Base-by-base conservation (phyloP, 371 early-diverging fungal species). In the Mortierella polycephala region DNA sequence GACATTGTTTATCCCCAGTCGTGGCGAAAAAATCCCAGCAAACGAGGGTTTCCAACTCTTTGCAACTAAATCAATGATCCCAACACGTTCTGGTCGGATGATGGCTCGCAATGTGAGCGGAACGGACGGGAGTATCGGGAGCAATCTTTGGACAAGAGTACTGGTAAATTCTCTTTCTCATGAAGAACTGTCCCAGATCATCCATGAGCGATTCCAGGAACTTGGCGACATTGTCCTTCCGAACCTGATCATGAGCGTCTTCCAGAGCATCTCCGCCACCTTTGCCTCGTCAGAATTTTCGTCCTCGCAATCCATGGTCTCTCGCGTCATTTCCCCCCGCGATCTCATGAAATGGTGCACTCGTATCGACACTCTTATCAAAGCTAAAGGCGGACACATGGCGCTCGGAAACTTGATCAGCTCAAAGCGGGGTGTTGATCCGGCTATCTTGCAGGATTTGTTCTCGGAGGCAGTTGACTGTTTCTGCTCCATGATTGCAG, bases 31-130 rank as follows among this genome's bases (percentile, higher is more conserved):
- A 65, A 90, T 99, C 39, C 84, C 85, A 40, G 98, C 99, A 0
- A 95, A 96, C 56, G 91, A 90, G 75, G 94, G 93, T 16, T 99
- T 99, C 83, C 95, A 95, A 56, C 82, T 99, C 45, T 99, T 99
- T 87, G 99, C 97, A 42, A 99, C 99, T 57, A 85, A 85, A 69
- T 90, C 83, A 13, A 85, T 88, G 71, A 81, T 89, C 16, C 84
- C 87, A 30, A 83, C 87, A 8, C 83, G 86, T 37, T 84, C 62
- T 11, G 67, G 62, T 23, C 64, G 68, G 57, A 71, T 71, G 67
- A 81, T 81, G 57, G 71, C 81, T n/a, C 82, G 83, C 20, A 75
- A 67, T 41, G 71, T 83, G 16, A 80, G 85, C 20, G 88, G 86
- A n/a, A 84, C 84, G 30, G 86, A 88, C 21, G 84, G 89, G 37